Conservation (phyloP, 1,139 yeast species). For the Pichia sp. region DNA sequence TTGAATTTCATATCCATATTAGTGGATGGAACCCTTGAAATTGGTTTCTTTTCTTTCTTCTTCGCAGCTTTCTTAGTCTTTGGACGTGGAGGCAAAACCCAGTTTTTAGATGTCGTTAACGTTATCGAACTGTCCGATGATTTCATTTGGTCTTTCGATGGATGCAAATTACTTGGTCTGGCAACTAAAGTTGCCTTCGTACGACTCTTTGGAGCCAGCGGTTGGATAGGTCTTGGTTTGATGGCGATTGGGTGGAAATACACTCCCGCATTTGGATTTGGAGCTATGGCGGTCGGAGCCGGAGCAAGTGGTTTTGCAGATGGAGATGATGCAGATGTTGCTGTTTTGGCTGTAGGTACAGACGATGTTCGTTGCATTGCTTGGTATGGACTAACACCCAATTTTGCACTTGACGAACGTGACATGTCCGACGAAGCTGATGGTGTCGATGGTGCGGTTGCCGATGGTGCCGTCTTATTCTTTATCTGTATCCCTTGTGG, state of each 20-base stretch:
- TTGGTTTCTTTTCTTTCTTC: constrained; percentile 29
- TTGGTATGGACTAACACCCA: not conserved
- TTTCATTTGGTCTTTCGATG: constrained; percentile 19
- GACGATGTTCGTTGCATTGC: constrained; percentile 7
- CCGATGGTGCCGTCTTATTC: too few species aligned
- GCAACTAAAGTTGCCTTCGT: constrained; percentile 7
- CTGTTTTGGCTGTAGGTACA: not conserved
- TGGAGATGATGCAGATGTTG: not conserved
- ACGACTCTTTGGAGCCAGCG: constrained; percentile 18
- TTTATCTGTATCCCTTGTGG: too few species aligned
- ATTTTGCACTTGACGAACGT: not conserved
- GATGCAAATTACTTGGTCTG: constrained; percentile 2
- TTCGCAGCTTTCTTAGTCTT: constrained; percentile 48
- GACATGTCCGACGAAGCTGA: not conserved
- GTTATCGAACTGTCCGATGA: constrained; percentile 18
- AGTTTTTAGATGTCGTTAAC: constrained; percentile 46
- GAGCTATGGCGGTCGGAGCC: constrained; percentile 53
- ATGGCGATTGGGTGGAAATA: constrained; percentile 32
- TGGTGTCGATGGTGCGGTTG: not conserved
- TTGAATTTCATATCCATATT: not conserved
- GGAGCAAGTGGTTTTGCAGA: constrained; percentile 33
- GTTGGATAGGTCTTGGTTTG: constrained; percentile 28
- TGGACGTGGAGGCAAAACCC: constrained; percentile 68
- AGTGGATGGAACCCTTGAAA: not conserved
- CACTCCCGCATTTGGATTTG: constrained; percentile 12